Evolutionary conservation across 441 rosid species (phyloP), one percentile per base, ranked within the genome.

Genomic region (Erodium trifolium): DNA sequence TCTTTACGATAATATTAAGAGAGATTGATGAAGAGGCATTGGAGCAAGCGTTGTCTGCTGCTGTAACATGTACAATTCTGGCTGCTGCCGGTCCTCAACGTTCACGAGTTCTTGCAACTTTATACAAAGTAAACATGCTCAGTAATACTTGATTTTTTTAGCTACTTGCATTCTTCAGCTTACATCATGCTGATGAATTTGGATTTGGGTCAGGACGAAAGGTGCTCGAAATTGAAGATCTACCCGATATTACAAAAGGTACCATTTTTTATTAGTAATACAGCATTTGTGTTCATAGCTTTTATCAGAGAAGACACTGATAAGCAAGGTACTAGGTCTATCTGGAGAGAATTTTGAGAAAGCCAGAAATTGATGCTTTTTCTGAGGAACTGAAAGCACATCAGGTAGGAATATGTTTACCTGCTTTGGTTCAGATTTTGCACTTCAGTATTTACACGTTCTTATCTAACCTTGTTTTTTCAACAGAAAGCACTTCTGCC

Each of bases 11-110:
- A 10, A 57, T 18, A 18, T 18, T 81, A 92, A 34, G 99, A 78
- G 94, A 89, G 66, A 92, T 92, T 69, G 92, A 95, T 47, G 99
- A 95, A 80, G 96, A 90, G 77, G 97, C 97, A 39, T 70, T 88
- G 74, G 96, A 92, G 81, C 95, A 88, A 70, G 98, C 99, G 67
- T 78, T 92, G 34, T 81, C 96, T 34, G 96, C 96, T 86, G 97
- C 98, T 78, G 96, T 95, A 74, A 95, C 99, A 55, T 89, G 97
- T 75, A 92, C 99, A 68, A 92, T 92, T 77, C 82, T 92, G 82
- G 99, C 96, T 78, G 99, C 91, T 71, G 99, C 97, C 0, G 98
- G 98, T 78, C 99, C 99, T 81, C 99, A 89, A 71, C 92, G 98
- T 34, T 95, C 99, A 69, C 93, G 97, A 78, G 97, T 95, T 72